These are phyloP conservation scores for Wilcoxina mikolae DNA, from an alignment of 495 filamentous ascomycete species.

Conservation along the genomic window DNA sequence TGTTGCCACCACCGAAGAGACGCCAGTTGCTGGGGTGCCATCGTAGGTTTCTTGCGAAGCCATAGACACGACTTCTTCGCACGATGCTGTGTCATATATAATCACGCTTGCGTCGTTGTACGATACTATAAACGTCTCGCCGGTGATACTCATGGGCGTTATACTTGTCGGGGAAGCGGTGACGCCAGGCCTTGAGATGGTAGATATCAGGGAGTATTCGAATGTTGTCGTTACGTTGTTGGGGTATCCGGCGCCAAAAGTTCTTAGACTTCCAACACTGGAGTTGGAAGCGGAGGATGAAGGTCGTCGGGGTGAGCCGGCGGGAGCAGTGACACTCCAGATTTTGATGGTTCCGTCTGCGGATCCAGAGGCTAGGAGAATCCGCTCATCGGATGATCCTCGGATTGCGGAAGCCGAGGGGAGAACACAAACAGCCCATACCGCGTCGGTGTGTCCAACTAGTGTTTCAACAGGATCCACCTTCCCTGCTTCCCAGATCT, in stretches of 20 bases:
- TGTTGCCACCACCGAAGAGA: conserved; percentile 84
- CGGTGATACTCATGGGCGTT: conserved; percentile 65
- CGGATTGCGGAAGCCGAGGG: conserved; percentile 71
- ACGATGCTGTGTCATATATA: conserved; percentile 79
- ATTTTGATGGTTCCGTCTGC: conserved; percentile 86
- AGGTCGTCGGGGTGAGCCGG: not conserved
- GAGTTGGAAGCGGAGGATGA: conserved; percentile 1
- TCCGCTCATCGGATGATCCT: conserved; percentile 58
- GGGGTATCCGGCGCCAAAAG: conserved; percentile 15
- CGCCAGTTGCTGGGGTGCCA: conserved; percentile 62
- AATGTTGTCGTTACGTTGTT: conserved; percentile 37
- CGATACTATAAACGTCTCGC: conserved; percentile 84
- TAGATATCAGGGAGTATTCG: conserved; percentile 57
- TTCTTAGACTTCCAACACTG: not conserved
- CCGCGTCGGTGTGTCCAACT: conserved; percentile 84
- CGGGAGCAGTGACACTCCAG: conserved; percentile 83
- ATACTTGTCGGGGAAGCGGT: conserved; percentile 78
- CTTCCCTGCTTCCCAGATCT: conserved; percentile 85
- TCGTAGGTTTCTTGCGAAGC: conserved; percentile 85
- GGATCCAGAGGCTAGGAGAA: conserved; percentile 78
- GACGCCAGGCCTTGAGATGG: conserved; percentile 55
- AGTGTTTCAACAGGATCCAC: conserved; percentile 93
- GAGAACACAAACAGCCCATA: conserved; percentile 89
- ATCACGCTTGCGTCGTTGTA: conserved; percentile 81
- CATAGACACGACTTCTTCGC: conserved; percentile 86